A percentile compares a stretch with the other conserved stretches of the same genome.
These are phyloP conservation scores for Halophytophthora polymorphica DNA, from an alignment of 352 stramenopile genomes.

Conservation along the genomic window DNA sequence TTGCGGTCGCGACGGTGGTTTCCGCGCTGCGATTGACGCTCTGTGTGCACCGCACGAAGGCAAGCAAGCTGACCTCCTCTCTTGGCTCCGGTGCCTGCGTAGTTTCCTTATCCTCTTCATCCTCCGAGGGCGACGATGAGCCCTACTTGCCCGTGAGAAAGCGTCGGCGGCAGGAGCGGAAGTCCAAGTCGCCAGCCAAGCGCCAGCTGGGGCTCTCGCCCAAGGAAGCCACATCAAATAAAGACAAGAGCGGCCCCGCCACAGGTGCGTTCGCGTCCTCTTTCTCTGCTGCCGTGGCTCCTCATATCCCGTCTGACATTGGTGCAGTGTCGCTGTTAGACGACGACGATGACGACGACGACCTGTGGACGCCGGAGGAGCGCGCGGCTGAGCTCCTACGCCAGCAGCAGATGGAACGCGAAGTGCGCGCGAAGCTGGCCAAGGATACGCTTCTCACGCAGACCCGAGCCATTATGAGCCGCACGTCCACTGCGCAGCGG, in stretches of 20 bases:
- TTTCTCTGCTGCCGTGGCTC: background rate
- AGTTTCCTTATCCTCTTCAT: conserved; percentile 52
- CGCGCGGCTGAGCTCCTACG: conserved; percentile 28
- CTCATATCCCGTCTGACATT: conserved; percentile 4
- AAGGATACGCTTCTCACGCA: conserved; percentile 59
- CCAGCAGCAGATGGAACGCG: conserved; percentile 41
- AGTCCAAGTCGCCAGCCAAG: conserved; percentile 8
- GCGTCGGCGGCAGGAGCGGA: conserved; percentile 10
- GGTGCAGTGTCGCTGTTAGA: conserved; percentile 9
- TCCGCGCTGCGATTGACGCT: too few species aligned
- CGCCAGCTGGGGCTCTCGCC: background rate
- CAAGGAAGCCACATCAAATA: background rate
- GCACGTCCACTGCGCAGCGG: conserved; percentile 17
- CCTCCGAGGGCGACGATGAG: conserved; percentile 11
- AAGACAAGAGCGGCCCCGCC: too few species aligned
- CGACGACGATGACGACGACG: conserved; percentile 32
- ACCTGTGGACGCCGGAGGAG: conserved; percentile 41
- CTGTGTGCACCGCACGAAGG: background rate
- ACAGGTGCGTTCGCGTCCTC: too few species aligned
- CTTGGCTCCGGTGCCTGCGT: background rate
- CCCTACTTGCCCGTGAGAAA: conserved; percentile 15
- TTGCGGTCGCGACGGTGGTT: background rate
- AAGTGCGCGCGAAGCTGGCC: conserved; percentile 50
- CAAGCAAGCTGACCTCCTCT: background rate
- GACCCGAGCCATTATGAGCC: conserved; percentile 60